These are phyloP conservation scores for Fomitiporia mediterranea DNA, from an alignment of 1,284 basidiomycete species.

Conservation along the genomic window DNA sequence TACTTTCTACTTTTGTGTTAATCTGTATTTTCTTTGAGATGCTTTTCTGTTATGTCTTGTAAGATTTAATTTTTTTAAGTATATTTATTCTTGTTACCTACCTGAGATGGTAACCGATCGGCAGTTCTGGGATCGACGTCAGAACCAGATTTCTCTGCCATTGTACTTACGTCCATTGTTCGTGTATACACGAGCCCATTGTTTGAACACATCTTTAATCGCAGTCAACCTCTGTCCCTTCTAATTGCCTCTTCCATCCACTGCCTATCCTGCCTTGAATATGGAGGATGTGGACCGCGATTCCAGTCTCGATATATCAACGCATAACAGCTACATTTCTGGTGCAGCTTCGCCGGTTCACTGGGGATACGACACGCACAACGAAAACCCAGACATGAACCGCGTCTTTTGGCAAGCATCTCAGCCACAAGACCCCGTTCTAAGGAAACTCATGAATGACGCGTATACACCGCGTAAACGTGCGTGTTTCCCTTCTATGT, in stretches of 20 bases:
- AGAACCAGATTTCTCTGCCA: too few species aligned
- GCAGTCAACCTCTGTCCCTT: neutral
- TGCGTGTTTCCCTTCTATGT: neutral
- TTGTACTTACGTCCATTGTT: too few species aligned
- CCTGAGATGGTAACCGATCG: too few species aligned
- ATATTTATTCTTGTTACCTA: too few species aligned
- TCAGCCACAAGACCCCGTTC: slow-evolving; percentile 8
- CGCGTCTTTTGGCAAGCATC: slow-evolving; percentile 18
- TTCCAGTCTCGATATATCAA: neutral
- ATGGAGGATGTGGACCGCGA: neutral
- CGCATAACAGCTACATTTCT: neutral
- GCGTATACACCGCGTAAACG: slow-evolving; percentile 6
- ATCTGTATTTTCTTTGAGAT: too few species aligned
- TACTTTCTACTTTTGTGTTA: too few species aligned
- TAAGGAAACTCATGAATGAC: slow-evolving; percentile 11
- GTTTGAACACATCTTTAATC: neutral
- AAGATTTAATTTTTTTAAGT: too few species aligned
- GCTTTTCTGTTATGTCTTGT: too few species aligned
- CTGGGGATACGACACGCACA: slow-evolving; percentile 3
- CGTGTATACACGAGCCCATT: neutral
- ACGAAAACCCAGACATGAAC: neutral
- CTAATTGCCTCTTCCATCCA: neutral
- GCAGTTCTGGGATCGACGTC: too few species aligned
- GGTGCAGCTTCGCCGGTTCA: neutral
- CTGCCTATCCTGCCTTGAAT: neutral